These are phyloP conservation scores for Aspergillus texensis DNA, from an alignment of 2,329 filamentous ascomycete genomes.

Conservation along the genomic window DNA sequence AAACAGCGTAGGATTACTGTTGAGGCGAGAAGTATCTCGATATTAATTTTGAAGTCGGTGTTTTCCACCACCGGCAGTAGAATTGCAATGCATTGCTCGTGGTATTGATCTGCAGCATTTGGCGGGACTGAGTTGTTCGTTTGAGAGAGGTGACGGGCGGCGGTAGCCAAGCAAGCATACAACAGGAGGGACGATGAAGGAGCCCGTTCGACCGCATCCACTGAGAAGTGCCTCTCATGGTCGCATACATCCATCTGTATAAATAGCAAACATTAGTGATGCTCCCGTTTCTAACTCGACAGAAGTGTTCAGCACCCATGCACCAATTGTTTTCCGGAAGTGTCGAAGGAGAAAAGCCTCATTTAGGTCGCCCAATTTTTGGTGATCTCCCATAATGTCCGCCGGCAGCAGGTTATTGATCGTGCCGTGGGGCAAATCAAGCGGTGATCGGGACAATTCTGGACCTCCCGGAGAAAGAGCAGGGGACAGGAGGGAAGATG, in stretches of 20 bases:
- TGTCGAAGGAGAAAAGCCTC: slow-evolving; percentile 39
- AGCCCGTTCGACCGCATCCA: slow-evolving; percentile 34
- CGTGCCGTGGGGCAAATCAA: slow-evolving; percentile 17
- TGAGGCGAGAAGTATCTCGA: slow-evolving; percentile 38
- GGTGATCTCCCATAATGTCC: slow-evolving; percentile 23
- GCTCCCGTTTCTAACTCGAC: neutral
- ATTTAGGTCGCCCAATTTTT: slow-evolving; percentile 31
- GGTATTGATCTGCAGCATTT: slow-evolving; percentile 35
- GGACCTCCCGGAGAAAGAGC: slow-evolving; percentile 14
- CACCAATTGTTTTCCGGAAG: slow-evolving; percentile 35
- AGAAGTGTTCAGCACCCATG: slow-evolving; percentile 29
- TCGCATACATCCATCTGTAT: slow-evolving; percentile 37
- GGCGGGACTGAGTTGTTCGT: slow-evolving; percentile 32
- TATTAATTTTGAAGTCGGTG: slow-evolving; percentile 31
- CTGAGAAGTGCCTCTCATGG: slow-evolving; percentile 33
- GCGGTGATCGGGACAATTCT: slow-evolving; percentile 13
- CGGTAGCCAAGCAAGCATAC: slow-evolving; percentile 38
- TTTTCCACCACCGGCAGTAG: slow-evolving; percentile 37
- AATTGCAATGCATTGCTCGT: slow-evolving; percentile 39
- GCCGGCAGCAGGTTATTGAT: slow-evolving; percentile 23
- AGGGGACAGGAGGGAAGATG: slow-evolving; percentile 16
- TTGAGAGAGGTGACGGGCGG: slow-evolving; percentile 37
- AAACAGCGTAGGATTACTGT: slow-evolving; percentile 40
- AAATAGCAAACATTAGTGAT: slow-evolving; percentile 14
- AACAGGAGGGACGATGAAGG: slow-evolving; percentile 33